Evolutionary conservation across 495 filamentous ascomycete species (phyloP), one percentile per base, ranked within the genome.

Genomic region (Penicillium psychrofluorescens): DNA sequence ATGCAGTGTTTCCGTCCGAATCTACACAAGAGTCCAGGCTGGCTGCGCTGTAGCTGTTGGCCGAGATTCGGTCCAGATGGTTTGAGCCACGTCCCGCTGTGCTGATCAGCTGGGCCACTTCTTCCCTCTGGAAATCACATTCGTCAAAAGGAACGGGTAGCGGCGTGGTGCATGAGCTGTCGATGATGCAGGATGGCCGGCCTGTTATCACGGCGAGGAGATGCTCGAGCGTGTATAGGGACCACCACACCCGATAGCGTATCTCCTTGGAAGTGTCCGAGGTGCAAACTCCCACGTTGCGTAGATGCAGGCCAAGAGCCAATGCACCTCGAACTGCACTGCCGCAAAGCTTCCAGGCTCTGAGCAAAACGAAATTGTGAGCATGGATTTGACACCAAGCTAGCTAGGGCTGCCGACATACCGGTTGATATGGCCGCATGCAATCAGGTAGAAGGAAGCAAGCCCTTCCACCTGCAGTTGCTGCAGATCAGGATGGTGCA

Each of bases 311-410:
- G 6, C 80, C 80, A n/a, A 84, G 65, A 8, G 73, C 68, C 42
- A 80, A 61, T 0, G 77, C 78, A 36, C 72, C 66, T 30, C 80
- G 68, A 29, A 84, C 59, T 7, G 78, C 76, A 53, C 76, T 65
- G 11, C 80, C 82, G 47, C 58, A 68, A 11, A 80, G 45, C 35
- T 74, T 77, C 79, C 80, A 85, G 37, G 81, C 73, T 49, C 81
- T 84, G 31, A 7, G 34, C 14, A 38, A 38, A 40, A 37, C 30
- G 29, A 40, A 34, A 16, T 48, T 28, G 43, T 61, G 6, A 55
- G 48, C 36, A 36, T 38, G 9, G 8, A 35, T 40, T 8, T 10
- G 7, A 16, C 11, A 31, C 11, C n/a, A 29, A 38, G 3, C 11
- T 40, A 38, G 3, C 11, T 40, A 11, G n/a, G 34, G 11, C 6